These are phyloP conservation scores for Leucosporidium creatinivorum DNA, from an alignment of 768 basidiomycete species.

Conservation along the genomic window DNA sequence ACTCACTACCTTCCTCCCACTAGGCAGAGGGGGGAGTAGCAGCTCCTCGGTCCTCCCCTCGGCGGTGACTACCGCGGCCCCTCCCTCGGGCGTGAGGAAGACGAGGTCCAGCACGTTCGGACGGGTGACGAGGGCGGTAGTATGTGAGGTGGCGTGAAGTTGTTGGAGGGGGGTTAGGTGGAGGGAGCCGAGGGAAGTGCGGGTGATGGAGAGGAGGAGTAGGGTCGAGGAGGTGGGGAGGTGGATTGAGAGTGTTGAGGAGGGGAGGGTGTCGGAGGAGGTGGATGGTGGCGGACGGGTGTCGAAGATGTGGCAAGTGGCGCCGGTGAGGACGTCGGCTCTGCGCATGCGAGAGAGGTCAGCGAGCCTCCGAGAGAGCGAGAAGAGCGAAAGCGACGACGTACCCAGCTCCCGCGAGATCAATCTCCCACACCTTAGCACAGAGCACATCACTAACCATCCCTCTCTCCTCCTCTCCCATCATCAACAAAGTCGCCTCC, in stretches of 20 bases:
- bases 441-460: conserved; percentile 25
- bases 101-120: conserved; percentile 61
- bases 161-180: conserved; percentile 43
- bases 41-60: neutral
- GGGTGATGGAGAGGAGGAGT: conserved; percentile 41
- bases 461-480: conserved; percentile 19
- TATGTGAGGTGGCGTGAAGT: conserved; percentile 49
- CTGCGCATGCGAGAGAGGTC: neutral
- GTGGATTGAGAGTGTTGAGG: conserved; percentile 49
- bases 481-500: neutral
- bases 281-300: too few species aligned
- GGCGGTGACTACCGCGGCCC: neutral
- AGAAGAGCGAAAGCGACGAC: neutral
- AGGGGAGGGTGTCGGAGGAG: conserved; percentile 62
- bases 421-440: conserved; percentile 38
- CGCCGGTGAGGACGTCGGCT: neutral
- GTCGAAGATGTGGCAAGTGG: conserved; percentile 28
- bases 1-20: neutral
- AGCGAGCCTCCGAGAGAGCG: neutral
- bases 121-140: conserved; percentile 59
- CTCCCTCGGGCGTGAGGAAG: conserved; percentile 53
- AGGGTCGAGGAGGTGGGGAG: conserved; percentile 52
- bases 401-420: conserved; percentile 3
- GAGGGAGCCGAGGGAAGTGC: conserved; percentile 46
- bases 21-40: neutral